Evolutionary conservation across 257 asterid species (phyloP), one percentile per base, ranked within the genome.

Genomic region (Hygrophila difformis): DNA sequence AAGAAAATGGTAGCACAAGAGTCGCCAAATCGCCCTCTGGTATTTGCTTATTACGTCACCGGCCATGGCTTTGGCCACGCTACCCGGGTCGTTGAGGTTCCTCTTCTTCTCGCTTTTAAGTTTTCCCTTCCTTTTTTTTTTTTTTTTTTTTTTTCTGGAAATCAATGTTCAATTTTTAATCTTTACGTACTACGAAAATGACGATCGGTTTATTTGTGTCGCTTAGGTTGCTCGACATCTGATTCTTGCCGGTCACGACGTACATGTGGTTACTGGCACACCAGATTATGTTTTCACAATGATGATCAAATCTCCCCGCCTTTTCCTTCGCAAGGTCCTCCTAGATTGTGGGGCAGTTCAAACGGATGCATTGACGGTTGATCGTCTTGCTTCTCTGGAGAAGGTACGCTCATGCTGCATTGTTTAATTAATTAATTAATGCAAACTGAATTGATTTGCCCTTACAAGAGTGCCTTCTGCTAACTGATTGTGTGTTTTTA

Each of bases 301-400:
- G 21, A 94, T 79, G 48, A 78, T 91, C 62, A 65, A 79, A 57
- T 86, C 98, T 33, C 81, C 95, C 52, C 79, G 67, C 7, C 95
- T 91, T 34, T 75, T 77, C 48, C 82, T 91, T 21, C 94, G 98
- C 47, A 86, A 86, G 95, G n/a, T 26, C 12, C 72, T 91, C 42
- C 67, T 91, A 53, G 99, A 91, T 62, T 91, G 96, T 74, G 99
- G 99, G 50, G 99, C 98, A 44, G 96, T 91, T 71, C 99, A 91
- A 68, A 88, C 96, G 21, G 99, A 91, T 76, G 99, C 99, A n/a
- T 70, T 91, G 83, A 91, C 99, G 8, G 99, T 91, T 65, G 99
- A 91, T 63, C 95, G 95, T 31, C 95, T 91, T 59, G 99, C 96
- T 53, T 91, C 99, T 47, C 52, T 91, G 62, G 94, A 91, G 69